Percentiles rank a stretch among this genome's conserved stretches.
These are phyloP conservation scores for Areca catechu DNA, from an alignment of 176 grass and related monocot species.

Conservation along the genomic window DNA sequence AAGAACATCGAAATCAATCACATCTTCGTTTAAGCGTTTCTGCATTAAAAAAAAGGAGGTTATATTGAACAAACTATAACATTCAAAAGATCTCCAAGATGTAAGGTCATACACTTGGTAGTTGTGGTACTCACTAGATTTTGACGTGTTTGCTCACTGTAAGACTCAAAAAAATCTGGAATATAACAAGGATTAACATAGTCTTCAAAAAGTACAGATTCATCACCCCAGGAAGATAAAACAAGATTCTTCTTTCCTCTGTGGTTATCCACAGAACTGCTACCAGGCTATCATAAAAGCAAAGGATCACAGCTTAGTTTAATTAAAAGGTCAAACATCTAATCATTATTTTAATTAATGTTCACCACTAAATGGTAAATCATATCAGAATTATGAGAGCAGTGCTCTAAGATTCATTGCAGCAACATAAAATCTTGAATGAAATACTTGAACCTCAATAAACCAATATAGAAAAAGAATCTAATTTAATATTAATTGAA, in stretches of 20 bases:
- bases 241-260: conserved; percentile 93
- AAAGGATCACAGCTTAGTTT: background rate
- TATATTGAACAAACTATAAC: background rate
- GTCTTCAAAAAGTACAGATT: conserved; percentile 75
- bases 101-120: conserved; percentile 14
- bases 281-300: conserved; percentile 58
- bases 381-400: too few species aligned
- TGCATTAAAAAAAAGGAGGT: conserved; percentile 20
- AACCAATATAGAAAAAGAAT: too few species aligned
- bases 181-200: conserved; percentile 90
- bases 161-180: conserved; percentile 49
- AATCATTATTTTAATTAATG: too few species aligned
- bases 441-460: too few species aligned
- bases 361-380: too few species aligned
- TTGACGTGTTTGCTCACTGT: conserved; percentile 78
- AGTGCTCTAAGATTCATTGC: too few species aligned
- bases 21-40: conserved; percentile 88
- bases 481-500: too few species aligned
- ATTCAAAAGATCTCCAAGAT: background rate
- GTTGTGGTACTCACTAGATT: conserved; percentile 80
- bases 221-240: conserved; percentile 92
- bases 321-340: too few species aligned
- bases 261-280: conserved; percentile 68
- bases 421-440: too few species aligned
- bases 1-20: conserved; percentile 91